Conservation (phyloP, 2,329 filamentous ascomycete genomes). For the Penicillium sp. region DNA sequence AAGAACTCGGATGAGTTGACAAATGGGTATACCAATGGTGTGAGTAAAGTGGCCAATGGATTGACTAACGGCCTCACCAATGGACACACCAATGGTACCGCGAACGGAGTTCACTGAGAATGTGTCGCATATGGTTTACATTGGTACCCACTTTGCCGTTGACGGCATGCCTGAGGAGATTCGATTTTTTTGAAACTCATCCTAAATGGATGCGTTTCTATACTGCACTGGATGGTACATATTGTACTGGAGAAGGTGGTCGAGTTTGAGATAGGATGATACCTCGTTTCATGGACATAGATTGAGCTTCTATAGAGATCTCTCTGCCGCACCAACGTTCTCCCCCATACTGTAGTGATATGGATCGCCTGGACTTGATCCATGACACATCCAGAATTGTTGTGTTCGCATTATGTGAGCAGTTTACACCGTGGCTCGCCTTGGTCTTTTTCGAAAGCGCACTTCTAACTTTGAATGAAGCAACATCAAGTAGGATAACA, state of each 20-base stretch:
- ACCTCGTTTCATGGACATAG: neutral
- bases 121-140: neutral
- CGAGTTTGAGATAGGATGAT: neutral
- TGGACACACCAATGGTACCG: neutral
- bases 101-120: slow-evolving; percentile 20
- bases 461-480: too few relatives aligned
- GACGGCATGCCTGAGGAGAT: neutral
- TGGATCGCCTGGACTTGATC: neutral
- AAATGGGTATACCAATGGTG: slow-evolving; percentile 3
- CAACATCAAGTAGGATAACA: too few relatives aligned
- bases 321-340: neutral
- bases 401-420: neutral
- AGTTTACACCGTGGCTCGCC: neutral
- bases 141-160: slow-evolving; percentile 10
- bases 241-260: neutral
- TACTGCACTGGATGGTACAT: neutral
- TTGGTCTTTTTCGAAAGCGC: neutral
- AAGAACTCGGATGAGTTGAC: slow-evolving; percentile 1
- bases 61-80: neutral
- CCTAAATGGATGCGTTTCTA: neutral
- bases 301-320: neutral
- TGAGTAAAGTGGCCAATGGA: neutral
- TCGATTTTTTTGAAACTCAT: neutral
- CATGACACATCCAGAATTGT: neutral
- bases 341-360: neutral